Evolutionary conservation across 169 alveolate species (phyloP).

Genomic region (Plasmodium fragile): DNA sequence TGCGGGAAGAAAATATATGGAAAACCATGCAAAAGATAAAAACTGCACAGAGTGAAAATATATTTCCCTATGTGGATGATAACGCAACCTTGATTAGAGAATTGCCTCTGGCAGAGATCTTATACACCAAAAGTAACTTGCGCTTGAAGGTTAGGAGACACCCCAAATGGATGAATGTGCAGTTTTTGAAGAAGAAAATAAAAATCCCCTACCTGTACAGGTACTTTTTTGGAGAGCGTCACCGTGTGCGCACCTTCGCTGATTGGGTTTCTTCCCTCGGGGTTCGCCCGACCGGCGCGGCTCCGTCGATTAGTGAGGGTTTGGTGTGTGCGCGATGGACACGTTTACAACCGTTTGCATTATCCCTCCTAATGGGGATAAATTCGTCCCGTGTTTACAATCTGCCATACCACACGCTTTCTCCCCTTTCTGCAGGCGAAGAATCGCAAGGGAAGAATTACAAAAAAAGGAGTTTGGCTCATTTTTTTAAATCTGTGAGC

Average conservation of each 20-base stretch:
- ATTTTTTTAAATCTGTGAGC: constrained; percentile 38
- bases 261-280: not conserved
- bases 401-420: not conserved
- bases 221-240: constrained; percentile 5
- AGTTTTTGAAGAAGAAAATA: constrained; percentile 45
- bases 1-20: constrained; percentile 81
- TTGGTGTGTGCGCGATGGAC: not conserved
- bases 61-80: constrained; percentile 87
- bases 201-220: constrained; percentile 76
- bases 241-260: not conserved
- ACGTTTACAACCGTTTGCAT: not conserved
- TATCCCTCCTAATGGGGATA: not conserved
- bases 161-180: constrained; percentile 84
- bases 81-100: constrained; percentile 82
- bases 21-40: constrained; percentile 76
- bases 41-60: constrained; percentile 78
- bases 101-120: constrained; percentile 78
- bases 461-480: constrained; percentile 74
- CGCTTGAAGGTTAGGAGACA: constrained; percentile 82
- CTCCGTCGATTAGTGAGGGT: not conserved
- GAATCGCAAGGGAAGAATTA: constrained; percentile 69
- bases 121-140: constrained; percentile 80
- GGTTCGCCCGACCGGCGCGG: not conserved
- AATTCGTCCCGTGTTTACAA: not conserved
- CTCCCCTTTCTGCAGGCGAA: constrained; percentile 17